These are phyloP conservation scores for Hippophae gyantsensis DNA, from an alignment of 306 rosid genomes.

Conservation along the genomic window DNA sequence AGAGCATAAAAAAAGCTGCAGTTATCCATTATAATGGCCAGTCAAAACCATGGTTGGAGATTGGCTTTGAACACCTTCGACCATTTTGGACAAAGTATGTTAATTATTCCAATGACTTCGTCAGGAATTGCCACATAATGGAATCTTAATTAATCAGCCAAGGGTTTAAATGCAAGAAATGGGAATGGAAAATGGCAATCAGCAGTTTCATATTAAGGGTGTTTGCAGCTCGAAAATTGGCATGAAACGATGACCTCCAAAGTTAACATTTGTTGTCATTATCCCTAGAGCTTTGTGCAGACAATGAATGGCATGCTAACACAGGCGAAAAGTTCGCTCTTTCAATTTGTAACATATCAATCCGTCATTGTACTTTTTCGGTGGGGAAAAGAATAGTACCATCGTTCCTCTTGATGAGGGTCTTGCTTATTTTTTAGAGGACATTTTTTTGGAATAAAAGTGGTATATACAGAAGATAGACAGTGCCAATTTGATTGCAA, in stretches of 20 bases:
- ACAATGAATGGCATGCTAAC: conserved; percentile 28
- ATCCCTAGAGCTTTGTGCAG: conserved; percentile 37
- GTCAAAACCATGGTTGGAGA: background rate
- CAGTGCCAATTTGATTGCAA: conserved; percentile 28
- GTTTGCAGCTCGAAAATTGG: conserved; percentile 29
- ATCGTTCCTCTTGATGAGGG: conserved; percentile 39
- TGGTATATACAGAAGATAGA: conserved; percentile 32
- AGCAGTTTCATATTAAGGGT: conserved; percentile 35
- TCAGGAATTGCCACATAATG: conserved; percentile 76
- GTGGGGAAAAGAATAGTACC: conserved; percentile 41
- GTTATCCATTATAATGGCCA: background rate
- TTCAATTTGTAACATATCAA: conserved; percentile 58
- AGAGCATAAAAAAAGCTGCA: conserved; percentile 30
- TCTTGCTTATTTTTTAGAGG: conserved; percentile 40
- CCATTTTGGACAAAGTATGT: background rate
- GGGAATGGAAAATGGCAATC: conserved; percentile 18
- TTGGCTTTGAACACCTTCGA: background rate
- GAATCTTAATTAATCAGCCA: conserved; percentile 10
- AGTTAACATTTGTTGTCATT: conserved; percentile 32
- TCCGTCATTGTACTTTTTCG: conserved; percentile 35
- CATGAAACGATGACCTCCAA: conserved; percentile 29
- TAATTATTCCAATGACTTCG: conserved; percentile 21
- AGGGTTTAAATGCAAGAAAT: conserved; percentile 19
- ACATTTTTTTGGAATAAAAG: conserved; percentile 45
- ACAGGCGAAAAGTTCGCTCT: conserved; percentile 49